Evolutionary conservation across 2,329 filamentous ascomycete genomes (phyloP), one percentile per base, ranked within the genome.

Genomic region (Huntiella savannae): DNA sequence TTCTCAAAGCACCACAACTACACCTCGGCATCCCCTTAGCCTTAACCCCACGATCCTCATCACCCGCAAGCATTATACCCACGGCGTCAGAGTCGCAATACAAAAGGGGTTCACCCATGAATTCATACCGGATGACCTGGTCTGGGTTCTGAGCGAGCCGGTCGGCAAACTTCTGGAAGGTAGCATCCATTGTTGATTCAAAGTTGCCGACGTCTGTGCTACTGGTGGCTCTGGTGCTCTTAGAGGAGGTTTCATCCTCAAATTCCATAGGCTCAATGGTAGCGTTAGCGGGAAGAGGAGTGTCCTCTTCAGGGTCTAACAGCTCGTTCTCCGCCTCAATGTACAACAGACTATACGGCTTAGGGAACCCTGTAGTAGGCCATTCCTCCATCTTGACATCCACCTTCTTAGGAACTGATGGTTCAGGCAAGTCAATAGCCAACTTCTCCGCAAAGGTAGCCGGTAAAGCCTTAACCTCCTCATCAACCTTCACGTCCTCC

Each of bases 301-400:
- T 61, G 1, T 53, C 50, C 0, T 71, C 70, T 2, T 58, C 66
- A 55, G 53, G 76, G 51, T 84, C 83, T 19, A 96, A 72, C 3
- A 81, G 82, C 61, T 98, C 91, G 62, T 84, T 93, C 57, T 94
- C 88, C 44, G 88, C 88, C 54, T 96, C 91, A 39, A 88, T 75
- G 64, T 85, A 83, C 57, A 80, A 82, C 28, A 72, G 64, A 1
- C 84, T 80, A 61, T 87, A 96, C 0, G 85, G 67, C 1, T 67
- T 51, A 0, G 84, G 82, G 53, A 82, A 79, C 3, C 40, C 40
- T 0, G 69, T 62, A 1, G 74, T 67, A 35, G 68, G 63, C 10
- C 70, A 58, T 0, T 88, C 88, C 87, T 87, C 96, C 6, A 84
- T 79, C 53, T 85, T 74, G 1, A 71, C 63, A 0, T 59, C 55